A percentile compares a stretch with the other conserved stretches of the same genome.
Conservation (phyloP, 176 grass and related monocot species). For the Oryza brachyantha region DNA sequence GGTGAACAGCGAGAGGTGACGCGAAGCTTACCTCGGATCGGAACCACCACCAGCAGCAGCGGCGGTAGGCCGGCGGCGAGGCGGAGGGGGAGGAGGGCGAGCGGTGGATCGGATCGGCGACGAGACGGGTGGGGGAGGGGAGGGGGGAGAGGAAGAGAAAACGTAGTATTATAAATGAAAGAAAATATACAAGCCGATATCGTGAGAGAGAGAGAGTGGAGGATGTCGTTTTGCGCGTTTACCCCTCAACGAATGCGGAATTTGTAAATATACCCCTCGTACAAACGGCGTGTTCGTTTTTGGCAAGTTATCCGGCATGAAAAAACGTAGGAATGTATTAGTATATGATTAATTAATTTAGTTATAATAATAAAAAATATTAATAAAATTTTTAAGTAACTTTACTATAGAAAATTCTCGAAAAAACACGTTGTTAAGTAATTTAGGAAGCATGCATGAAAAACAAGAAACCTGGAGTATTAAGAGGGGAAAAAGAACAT, state of each 20-base stretch:
- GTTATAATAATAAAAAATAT: too few species aligned
- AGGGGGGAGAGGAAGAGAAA: background rate
- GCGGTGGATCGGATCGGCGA: conserved; percentile 42
- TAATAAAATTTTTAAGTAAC: too few species aligned
- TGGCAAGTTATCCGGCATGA: too few species aligned
- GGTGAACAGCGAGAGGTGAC: background rate
- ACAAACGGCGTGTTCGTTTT: too few species aligned
- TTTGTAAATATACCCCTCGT: background rate
- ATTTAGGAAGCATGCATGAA: too few species aligned
- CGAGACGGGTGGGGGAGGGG: conserved; percentile 29
- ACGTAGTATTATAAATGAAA: conserved; percentile 30
- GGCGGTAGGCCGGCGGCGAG: conserved; percentile 21
- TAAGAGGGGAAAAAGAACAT: too few species aligned
- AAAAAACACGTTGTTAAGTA: too few species aligned
- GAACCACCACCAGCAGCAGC: background rate
- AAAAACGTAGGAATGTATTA: too few species aligned
- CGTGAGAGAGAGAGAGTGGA: background rate
- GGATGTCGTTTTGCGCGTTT: conserved; percentile 14
- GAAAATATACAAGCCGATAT: background rate
- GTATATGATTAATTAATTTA: too few species aligned
- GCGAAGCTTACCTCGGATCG: conserved; percentile 40
- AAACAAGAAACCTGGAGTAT: too few species aligned
- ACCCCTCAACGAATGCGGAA: background rate
- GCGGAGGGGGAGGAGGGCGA: background rate
- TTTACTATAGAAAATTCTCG: too few species aligned